phyloP scores from a whole-genome alignment of 345 rosid species.

The Linum trigynum region DNA sequence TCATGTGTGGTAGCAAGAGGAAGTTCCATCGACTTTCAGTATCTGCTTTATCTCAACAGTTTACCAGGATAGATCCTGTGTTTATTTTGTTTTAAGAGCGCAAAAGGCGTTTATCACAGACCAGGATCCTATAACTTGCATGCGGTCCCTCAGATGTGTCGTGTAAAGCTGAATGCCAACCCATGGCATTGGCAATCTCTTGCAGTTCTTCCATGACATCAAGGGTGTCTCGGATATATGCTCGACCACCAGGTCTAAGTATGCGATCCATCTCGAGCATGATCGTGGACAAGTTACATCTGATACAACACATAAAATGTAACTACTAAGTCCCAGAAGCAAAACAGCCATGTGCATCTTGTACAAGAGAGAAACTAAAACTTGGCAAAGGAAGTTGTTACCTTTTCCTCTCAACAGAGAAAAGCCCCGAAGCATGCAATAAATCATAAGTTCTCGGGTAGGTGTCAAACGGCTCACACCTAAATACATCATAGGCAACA shows the following conservation, averaged over 20 bases:
- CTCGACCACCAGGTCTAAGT: conserved; percentile 90
- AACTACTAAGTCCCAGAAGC: not conserved
- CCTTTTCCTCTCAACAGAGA: conserved; percentile 87
- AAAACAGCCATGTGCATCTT: not conserved
- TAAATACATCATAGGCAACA: conserved; percentile 16
- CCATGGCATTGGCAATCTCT: conserved; percentile 70
- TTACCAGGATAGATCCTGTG: too few species aligned
- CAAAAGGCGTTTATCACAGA: conserved; percentile 57
- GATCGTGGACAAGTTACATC: conserved; percentile 79
- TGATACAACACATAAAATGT: conserved; percentile 18
- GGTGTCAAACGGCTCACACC: conserved; percentile 97
- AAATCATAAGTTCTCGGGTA: conserved; percentile 94
- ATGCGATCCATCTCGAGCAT: conserved; percentile 99
- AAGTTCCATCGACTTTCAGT: too few species aligned
- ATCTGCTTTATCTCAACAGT: too few species aligned
- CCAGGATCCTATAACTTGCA: conserved; percentile 78
- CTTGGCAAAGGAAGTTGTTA: conserved; percentile 12
- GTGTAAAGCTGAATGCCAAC: conserved; percentile 53
- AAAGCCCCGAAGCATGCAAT: conserved; percentile 77
- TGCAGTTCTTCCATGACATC: conserved; percentile 73
- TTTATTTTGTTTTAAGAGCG: conserved; percentile 20
- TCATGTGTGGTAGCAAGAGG: too few species aligned
- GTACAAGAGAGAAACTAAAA: not conserved
- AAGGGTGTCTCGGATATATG: conserved; percentile 66
- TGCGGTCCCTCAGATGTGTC: conserved; percentile 95